These are phyloP conservation scores for Xanthoceras sorbifolium DNA, from an alignment of 345 rosid species.

Conservation along the genomic window DNA sequence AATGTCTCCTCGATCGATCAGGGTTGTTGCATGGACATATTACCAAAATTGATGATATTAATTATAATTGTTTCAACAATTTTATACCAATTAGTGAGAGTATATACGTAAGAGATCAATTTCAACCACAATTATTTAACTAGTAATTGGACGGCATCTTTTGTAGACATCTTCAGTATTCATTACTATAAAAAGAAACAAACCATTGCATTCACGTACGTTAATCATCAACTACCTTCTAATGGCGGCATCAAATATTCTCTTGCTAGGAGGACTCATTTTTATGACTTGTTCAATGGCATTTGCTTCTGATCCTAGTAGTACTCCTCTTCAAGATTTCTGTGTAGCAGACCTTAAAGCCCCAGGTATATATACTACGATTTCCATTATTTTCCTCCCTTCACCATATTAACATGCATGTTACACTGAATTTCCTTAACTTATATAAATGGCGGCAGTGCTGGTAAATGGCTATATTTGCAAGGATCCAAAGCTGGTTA, in stretches of 20 bases:
- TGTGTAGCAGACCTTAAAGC: slow-evolving; percentile 17
- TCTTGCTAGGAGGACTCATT: not conserved
- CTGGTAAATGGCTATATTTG: slow-evolving; percentile 19
- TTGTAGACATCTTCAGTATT: not conserved
- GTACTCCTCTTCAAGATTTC: slow-evolving; percentile 25
- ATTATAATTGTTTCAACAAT: too few species aligned
- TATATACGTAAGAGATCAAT: too few species aligned
- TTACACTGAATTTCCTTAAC: too few species aligned
- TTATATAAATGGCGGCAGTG: not conserved
- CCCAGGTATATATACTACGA: not conserved
- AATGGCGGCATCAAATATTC: slow-evolving; percentile 6
- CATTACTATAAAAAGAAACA: not conserved
- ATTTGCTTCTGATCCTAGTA: slow-evolving; percentile 2
- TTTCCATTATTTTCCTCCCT: too few species aligned
- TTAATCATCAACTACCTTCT: not conserved
- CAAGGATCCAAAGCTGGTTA: slow-evolving; percentile 13
- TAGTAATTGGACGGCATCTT: not conserved
- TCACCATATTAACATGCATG: too few species aligned
- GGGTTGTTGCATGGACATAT: too few species aligned
- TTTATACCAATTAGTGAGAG: too few species aligned
- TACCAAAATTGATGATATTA: too few species aligned
- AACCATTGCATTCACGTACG: not conserved
- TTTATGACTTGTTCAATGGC: not conserved
- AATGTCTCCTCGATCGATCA: too few species aligned
- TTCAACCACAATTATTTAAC: too few species aligned